Evolutionary conservation across 768 basidiomycete genomes (phyloP).

Genomic region (Lentinula aciculospora): DNA sequence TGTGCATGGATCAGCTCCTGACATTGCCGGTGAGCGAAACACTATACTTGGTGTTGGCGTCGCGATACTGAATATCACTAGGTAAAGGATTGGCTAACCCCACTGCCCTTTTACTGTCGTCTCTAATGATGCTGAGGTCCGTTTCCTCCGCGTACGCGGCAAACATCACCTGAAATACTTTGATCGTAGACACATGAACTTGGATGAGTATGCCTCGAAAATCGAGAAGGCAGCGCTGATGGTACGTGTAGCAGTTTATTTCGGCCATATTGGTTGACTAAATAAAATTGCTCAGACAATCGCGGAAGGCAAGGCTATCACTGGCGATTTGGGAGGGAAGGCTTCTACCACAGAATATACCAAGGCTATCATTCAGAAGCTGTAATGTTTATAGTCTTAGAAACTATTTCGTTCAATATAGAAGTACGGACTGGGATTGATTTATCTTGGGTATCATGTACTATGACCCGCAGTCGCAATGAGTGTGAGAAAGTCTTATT

Average conservation of each 20-base stretch:
- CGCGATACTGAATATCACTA: slow-evolving; percentile 16
- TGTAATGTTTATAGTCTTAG: slow-evolving; percentile 27
- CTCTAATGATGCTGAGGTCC: slow-evolving; percentile 96
- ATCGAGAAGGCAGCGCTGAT: slow-evolving; percentile 90
- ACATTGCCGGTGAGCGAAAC: slow-evolving; percentile 75
- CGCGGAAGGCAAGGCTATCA: slow-evolving; percentile 92
- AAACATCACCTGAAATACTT: slow-evolving; percentile 10
- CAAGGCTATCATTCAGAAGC: slow-evolving; percentile 74
- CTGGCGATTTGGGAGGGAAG: slow-evolving; percentile 93
- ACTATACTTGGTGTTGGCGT: neutral
- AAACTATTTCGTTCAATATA: slow-evolving; percentile 5
- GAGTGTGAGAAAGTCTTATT: neutral
- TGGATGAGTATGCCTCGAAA: slow-evolving; percentile 74
- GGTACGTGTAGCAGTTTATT: slow-evolving; percentile 42
- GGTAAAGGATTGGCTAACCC: slow-evolving; percentile 95
- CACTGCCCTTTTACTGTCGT: slow-evolving; percentile 94
- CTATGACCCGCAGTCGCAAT: neutral
- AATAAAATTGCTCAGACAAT: slow-evolving; percentile 61
- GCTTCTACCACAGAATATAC: slow-evolving; percentile 89
- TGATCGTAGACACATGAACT: slow-evolving; percentile 78
- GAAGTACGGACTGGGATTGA: neutral
- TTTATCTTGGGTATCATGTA: neutral
- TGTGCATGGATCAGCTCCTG: slow-evolving; percentile 98
- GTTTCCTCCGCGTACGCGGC: slow-evolving; percentile 19
- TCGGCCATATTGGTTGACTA: slow-evolving; percentile 6